Base-by-base conservation (phyloP, 176 grass and related monocot species). In the Musa acuminata region DNA sequence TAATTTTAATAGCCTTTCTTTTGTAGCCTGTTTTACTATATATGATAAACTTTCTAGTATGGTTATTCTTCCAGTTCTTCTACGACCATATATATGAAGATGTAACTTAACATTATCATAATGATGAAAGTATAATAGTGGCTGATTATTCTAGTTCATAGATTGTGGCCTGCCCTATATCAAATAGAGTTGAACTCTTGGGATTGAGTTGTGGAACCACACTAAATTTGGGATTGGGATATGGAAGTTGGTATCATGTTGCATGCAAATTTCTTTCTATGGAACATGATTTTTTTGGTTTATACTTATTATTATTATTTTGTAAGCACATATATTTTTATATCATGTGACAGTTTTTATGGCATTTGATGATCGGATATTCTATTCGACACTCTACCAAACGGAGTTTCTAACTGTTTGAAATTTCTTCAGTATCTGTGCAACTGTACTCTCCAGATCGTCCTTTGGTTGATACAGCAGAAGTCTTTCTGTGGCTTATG, bases 401-500 rank as follows among this genome's bases (percentile, higher is more conserved):
- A 16, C 27, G 24, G n/a, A 52, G 48, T 52, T 77, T 77, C 29
- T 19, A 72, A 78, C 72, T 67, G 59, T 43, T 80, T 19, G 11
- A 67, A 62, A 70, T 52, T 78, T 55, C 51, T 58, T 71, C 86
- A 99, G 95, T 99, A 77, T 77, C 81, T n/a, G 87, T 99, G 71
- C 84, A 85, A 82, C 72, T 99, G 50, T 99, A 99, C 69, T 99
- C 95, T 69, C 95, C 95, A 78, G 88, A 91, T 74, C 90, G 95
- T 63, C 95, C 95, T 22, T 75, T 83, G 29, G 95, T 99, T 73
- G 95, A 99, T 89, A 91, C 88, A 1, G 95, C 95, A 8, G 95
- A 99, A 82, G 95, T 94, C 11, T 99, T 99, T 87, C 86, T 99
- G 5, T 99, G 95, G 95, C 86, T 99, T 74, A 94, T 99, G 95